phyloP scores from a whole-genome alignment of 192 early-diverging fungal species.

The Dissophora globulifera region DNA sequence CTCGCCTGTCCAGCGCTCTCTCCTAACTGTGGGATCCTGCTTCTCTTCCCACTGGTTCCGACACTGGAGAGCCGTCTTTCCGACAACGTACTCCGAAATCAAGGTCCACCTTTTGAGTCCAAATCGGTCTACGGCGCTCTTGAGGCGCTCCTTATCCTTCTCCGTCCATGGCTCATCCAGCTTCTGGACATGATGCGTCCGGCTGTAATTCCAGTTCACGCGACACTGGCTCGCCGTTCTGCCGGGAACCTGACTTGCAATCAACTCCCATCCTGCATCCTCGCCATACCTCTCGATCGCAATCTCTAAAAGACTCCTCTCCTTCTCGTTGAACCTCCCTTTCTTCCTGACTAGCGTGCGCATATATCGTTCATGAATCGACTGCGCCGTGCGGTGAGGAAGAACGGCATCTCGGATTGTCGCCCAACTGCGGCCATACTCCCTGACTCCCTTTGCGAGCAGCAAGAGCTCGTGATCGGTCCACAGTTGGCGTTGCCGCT shows the following conservation, averaged over 20 bases:
- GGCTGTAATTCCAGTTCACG: slow-evolving; percentile 30
- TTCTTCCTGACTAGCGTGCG: slow-evolving; percentile 33
- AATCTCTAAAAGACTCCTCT: slow-evolving; percentile 24
- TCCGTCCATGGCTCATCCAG: slow-evolving; percentile 42
- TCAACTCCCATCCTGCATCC: slow-evolving; percentile 25
- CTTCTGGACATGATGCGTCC: slow-evolving; percentile 28
- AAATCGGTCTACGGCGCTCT: slow-evolving; percentile 23
- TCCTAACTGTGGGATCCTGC: slow-evolving; percentile 16
- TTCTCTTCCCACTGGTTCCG: slow-evolving; percentile 28
- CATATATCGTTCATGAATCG: slow-evolving; percentile 35
- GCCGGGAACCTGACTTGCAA: slow-evolving; percentile 40
- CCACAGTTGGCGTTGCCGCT: slow-evolving; percentile 8
- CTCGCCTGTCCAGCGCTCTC: slow-evolving; percentile 10
- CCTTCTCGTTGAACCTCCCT: slow-evolving; percentile 28
- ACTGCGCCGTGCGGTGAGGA: slow-evolving; percentile 32
- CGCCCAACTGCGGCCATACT: slow-evolving; percentile 26
- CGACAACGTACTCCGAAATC: slow-evolving; percentile 42
- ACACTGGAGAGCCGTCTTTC: slow-evolving; percentile 38
- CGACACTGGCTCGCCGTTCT: slow-evolving; percentile 40
- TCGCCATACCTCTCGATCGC: slow-evolving; percentile 43
- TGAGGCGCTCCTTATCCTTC: slow-evolving; percentile 24
- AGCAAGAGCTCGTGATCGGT: slow-evolving; percentile 30
- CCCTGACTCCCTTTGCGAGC: slow-evolving; percentile 17
- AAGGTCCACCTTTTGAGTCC: slow-evolving; percentile 23
- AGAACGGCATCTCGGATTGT: slow-evolving; percentile 21